phyloP scores from a whole-genome alignment of 2,329 filamentous ascomycete genomes.

The Didymella pinodella region DNA sequence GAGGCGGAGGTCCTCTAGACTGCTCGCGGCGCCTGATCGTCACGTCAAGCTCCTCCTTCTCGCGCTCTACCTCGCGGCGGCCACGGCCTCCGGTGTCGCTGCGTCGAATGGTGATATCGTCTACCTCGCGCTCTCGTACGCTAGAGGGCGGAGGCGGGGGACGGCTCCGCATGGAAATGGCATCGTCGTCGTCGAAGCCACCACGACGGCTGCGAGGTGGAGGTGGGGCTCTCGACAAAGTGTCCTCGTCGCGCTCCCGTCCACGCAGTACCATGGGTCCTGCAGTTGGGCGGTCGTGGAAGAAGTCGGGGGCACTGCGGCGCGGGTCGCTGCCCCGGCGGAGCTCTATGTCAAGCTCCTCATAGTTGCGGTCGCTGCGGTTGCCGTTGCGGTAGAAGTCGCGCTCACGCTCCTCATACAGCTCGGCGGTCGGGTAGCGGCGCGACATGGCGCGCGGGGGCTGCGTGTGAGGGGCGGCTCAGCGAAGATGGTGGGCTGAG shows the following conservation, averaged over 20 bases:
- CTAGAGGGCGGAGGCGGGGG: conserved; percentile 37
- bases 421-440: conserved; percentile 56
- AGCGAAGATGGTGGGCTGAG: conserved; percentile 15
- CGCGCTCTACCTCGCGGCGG: conserved; percentile 41
- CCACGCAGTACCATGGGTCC: conserved; percentile 57
- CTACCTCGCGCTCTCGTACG: conserved; percentile 43
- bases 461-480: conserved; percentile 26
- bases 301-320: conserved; percentile 58
- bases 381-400: conserved; percentile 57
- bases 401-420: conserved; percentile 59
- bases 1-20: conserved; percentile 44
- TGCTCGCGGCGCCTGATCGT: conserved; percentile 47
- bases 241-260: conserved; percentile 53
- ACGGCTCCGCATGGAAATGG: conserved; percentile 45
- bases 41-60: conserved; percentile 45
- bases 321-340: conserved; percentile 48
- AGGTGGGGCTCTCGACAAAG: conserved; percentile 39
- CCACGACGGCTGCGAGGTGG: conserved; percentile 41
- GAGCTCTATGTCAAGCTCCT: conserved; percentile 61
- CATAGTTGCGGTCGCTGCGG: conserved; percentile 55
- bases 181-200: conserved; percentile 53
- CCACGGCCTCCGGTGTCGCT: conserved; percentile 47
- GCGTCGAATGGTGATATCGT: conserved; percentile 53
- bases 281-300: conserved; percentile 57
- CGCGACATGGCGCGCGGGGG: conserved; percentile 52